phyloP scores from a whole-genome alignment of 2,329 filamentous ascomycete genomes.

The Amauroascus niger region DNA sequence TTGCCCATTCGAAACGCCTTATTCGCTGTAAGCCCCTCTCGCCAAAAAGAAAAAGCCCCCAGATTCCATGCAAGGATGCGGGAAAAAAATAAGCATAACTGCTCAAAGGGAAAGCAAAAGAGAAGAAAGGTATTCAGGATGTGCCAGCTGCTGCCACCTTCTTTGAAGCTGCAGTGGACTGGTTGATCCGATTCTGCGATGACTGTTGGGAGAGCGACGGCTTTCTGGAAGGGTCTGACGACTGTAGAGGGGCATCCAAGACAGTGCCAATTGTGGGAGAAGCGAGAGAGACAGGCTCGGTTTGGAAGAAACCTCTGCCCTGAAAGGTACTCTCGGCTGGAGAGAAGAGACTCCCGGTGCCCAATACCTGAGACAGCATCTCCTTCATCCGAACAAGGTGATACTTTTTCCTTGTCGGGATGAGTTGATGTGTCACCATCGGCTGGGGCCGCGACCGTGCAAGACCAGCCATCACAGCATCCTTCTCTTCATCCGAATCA shows the following conservation, averaged over 20 bases:
- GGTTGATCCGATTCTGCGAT: constrained; percentile 10
- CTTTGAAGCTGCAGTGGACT: constrained; percentile 7
- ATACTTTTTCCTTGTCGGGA: constrained; percentile 46
- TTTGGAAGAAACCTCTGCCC: constrained; percentile 29
- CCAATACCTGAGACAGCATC: constrained; percentile 51
- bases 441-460: constrained; percentile 69
- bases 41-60: neutral
- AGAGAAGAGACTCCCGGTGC: constrained; percentile 39
- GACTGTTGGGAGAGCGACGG: constrained; percentile 14
- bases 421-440: constrained; percentile 53
- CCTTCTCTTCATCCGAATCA: constrained; percentile 90
- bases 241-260: constrained; percentile 19
- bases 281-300: constrained; percentile 23
- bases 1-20: constrained; percentile 3
- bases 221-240: constrained; percentile 13
- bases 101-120: neutral
- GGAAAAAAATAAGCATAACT: neutral
- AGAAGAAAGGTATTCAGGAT: neutral
- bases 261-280: constrained; percentile 22
- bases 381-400: constrained; percentile 55
- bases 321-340: constrained; percentile 25
- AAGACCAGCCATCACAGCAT: constrained; percentile 66
- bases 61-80: neutral
- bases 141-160: neutral
- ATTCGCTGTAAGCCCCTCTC: neutral